Percentiles rank a stretch among this genome's conserved stretches.
These are phyloP conservation scores for Pleurotus citrinopileatus DNA, from an alignment of 768 basidiomycete genomes.

Conservation along the genomic window DNA sequence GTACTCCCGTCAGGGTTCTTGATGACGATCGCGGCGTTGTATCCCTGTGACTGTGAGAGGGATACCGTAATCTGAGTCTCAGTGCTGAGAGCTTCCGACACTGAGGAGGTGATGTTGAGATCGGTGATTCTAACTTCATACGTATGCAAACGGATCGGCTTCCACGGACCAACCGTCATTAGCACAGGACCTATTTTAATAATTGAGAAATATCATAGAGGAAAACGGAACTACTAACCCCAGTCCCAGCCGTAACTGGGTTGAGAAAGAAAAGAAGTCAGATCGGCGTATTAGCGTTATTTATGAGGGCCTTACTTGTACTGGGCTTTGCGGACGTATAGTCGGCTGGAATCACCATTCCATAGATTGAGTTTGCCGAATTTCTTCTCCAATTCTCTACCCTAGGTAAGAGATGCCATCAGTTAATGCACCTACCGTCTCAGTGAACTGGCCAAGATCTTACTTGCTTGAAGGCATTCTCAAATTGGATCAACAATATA, in stretches of 20 bases:
- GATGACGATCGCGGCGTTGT: slow-evolving; percentile 44
- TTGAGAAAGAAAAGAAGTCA: slow-evolving; percentile 10
- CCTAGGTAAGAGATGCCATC: slow-evolving; percentile 38
- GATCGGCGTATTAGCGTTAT: not conserved
- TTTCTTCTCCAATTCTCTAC: slow-evolving; percentile 67
- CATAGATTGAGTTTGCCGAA: slow-evolving; percentile 63
- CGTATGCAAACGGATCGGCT: slow-evolving; percentile 66
- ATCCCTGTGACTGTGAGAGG: slow-evolving; percentile 34
- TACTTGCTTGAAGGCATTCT: slow-evolving; percentile 72
- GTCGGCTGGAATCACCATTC: slow-evolving; percentile 90
- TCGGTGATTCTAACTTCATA: slow-evolving; percentile 67
- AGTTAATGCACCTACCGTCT: not conserved
- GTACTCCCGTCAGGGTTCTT: slow-evolving; percentile 46
- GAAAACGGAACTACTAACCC: slow-evolving; percentile 39
- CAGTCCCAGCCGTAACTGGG: slow-evolving; percentile 93
- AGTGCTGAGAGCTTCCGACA: slow-evolving; percentile 49
- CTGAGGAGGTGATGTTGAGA: slow-evolving; percentile 55
- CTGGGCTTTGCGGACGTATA: slow-evolving; percentile 91
- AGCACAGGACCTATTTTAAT: slow-evolving; percentile 63
- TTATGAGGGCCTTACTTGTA: slow-evolving; percentile 61
- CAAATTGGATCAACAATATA: slow-evolving; percentile 66
- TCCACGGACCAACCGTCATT: slow-evolving; percentile 90
- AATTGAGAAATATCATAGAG: not conserved
- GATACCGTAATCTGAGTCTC: slow-evolving; percentile 44
- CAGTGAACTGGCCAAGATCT: not conserved